Conservation (phyloP, 768 basidiomycete genomes). For the Paxillus ammoniavirescens region DNA sequence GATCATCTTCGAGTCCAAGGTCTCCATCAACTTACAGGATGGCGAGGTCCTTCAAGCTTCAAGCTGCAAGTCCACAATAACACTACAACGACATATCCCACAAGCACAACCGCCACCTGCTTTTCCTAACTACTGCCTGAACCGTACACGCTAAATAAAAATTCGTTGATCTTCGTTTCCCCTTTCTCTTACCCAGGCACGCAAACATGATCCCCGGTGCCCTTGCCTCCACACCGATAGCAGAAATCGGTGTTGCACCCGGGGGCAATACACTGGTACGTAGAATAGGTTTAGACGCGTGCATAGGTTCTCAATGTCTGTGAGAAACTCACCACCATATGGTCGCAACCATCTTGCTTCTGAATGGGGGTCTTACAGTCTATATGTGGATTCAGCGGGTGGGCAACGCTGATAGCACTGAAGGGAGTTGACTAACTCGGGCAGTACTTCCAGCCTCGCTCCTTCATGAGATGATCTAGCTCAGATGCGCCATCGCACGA, state of each 20-base stretch:
- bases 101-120: too few species aligned
- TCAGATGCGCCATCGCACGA: conserved; percentile 60
- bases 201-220: too few species aligned
- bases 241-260: conserved; percentile 61
- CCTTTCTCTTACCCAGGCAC: too few species aligned
- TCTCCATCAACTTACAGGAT: too few species aligned
- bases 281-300: not conserved
- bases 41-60: too few species aligned
- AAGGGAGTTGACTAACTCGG: conserved; percentile 40
- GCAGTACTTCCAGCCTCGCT: conserved; percentile 61
- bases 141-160: too few species aligned
- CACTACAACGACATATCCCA: too few species aligned
- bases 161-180: too few species aligned
- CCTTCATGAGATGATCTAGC: conserved; percentile 49
- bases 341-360: conserved; percentile 53
- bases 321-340: conserved; percentile 49
- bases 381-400: conserved; percentile 10
- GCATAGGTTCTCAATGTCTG: not conserved
- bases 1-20: too few species aligned
- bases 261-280: conserved; percentile 47
- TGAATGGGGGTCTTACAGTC: conserved; percentile 51
- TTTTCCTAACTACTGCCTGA: too few species aligned
- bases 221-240: conserved; percentile 41
- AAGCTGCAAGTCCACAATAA: too few species aligned
- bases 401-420: not conserved